Percentiles rank a stretch among this genome's conserved stretches.
Evolutionary conservation across 2,329 filamentous ascomycete genomes (phyloP).

Genomic region (Alternaria metachromatica): DNA sequence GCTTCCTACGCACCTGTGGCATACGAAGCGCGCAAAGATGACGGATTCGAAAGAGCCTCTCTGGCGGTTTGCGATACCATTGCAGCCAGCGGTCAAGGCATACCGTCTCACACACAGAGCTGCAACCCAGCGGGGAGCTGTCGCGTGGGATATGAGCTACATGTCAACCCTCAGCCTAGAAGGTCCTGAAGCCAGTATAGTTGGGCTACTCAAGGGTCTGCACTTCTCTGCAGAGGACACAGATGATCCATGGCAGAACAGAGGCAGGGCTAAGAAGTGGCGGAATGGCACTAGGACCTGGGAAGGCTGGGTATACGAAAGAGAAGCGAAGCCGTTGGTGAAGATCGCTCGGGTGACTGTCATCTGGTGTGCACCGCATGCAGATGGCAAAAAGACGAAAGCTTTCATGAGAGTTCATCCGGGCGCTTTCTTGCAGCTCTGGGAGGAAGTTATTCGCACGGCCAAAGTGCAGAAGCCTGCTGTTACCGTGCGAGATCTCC

Average conservation of each 20-base stretch:
- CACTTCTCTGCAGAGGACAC: constrained; percentile 59
- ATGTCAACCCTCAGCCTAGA: constrained; percentile 83
- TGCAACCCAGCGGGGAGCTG: constrained; percentile 73
- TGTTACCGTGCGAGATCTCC: constrained; percentile 70
- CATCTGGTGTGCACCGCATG: constrained; percentile 67
- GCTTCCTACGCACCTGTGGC: constrained; percentile 93
- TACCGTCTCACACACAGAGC: constrained; percentile 88
- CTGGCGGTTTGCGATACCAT: constrained; percentile 89
- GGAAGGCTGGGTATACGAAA: constrained; percentile 65
- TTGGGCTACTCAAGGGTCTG: constrained; percentile 69
- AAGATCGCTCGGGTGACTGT: constrained; percentile 75
- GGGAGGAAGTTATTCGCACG: constrained; percentile 66
- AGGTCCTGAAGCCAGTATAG: constrained; percentile 69
- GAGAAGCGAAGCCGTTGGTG: constrained; percentile 57
- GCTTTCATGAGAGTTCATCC: constrained; percentile 82
- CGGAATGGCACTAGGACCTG: constrained; percentile 65
- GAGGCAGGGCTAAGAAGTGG: constrained; percentile 72
- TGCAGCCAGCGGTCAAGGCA: constrained; percentile 87
- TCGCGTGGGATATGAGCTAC: constrained; percentile 95
- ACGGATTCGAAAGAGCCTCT: constrained; percentile 76
- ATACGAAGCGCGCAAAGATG: constrained; percentile 91
- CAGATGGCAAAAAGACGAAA: constrained; percentile 52
- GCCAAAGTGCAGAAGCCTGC: constrained; percentile 67
- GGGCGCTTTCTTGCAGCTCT: constrained; percentile 74
- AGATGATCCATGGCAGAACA: constrained; percentile 62